These are phyloP conservation scores for Arthrinium phaeospermum DNA, from an alignment of 2,329 filamentous ascomycete genomes.

Conservation along the genomic window DNA sequence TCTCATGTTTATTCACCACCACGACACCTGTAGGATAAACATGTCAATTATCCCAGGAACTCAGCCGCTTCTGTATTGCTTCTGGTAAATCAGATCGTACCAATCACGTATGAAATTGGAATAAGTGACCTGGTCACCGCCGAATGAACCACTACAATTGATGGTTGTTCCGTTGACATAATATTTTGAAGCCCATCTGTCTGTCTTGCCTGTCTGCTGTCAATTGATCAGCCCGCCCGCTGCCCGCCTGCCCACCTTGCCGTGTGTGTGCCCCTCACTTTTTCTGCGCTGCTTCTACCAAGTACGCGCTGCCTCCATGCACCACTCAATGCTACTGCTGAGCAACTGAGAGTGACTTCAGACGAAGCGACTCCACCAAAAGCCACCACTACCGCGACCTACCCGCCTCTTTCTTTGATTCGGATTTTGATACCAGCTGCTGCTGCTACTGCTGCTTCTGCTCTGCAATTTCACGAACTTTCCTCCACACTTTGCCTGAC, in stretches of 20 bases:
- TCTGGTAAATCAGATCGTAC: neutral
- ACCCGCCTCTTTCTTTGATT: conserved; percentile 17
- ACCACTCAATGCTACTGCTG: neutral
- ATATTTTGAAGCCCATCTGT: neutral
- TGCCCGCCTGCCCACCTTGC: neutral
- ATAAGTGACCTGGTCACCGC: neutral
- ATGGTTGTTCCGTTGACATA: neutral
- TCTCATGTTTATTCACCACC: neutral
- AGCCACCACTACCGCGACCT: conserved; percentile 14
- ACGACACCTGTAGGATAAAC: neutral
- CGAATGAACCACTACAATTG: neutral
- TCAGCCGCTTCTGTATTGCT: neutral
- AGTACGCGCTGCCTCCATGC: conserved; percentile 10
- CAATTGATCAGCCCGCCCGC: neutral
- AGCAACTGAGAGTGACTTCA: neutral
- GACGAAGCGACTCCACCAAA: conserved; percentile 10
- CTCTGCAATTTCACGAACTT: conserved; percentile 14
- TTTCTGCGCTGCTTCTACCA: conserved; percentile 14
- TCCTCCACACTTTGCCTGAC: conserved; percentile 17
- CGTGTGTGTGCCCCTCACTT: neutral
- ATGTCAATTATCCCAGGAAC: neutral
- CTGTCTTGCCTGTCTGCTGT: neutral
- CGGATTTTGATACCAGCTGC: conserved; percentile 14
- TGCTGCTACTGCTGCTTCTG: neutral
- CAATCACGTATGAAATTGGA: neutral